phyloP scores from a whole-genome alignment of 1,139 yeast genomes.

The Waltiozyma sp. region DNA sequence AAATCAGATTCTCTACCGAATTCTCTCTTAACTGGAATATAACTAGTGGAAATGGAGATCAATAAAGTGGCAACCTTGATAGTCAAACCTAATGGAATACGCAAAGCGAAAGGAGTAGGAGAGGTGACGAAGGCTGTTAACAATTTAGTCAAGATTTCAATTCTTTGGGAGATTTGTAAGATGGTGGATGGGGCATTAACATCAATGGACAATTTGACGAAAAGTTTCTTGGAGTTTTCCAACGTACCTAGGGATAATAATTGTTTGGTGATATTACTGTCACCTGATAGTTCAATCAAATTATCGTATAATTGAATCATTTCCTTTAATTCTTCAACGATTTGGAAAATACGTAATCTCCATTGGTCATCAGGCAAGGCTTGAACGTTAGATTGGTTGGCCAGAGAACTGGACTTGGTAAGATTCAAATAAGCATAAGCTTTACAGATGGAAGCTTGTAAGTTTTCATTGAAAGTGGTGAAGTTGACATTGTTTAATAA shows the following conservation, averaged over 20 bases:
- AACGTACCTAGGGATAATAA: constrained; percentile 23
- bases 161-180: constrained; percentile 37
- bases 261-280: constrained; percentile 31
- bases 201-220: constrained; percentile 44
- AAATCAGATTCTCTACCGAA: constrained; percentile 39
- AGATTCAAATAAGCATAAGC: constrained; percentile 54
- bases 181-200: constrained; percentile 37
- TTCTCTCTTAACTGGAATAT: constrained; percentile 45
- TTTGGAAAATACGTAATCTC: constrained; percentile 30
- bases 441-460: constrained; percentile 34
- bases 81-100: constrained; percentile 46
- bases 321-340: constrained; percentile 39
- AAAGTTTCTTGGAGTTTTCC: constrained; percentile 21
- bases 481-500: constrained; percentile 24
- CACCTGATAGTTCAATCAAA: constrained; percentile 46
- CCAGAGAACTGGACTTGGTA: constrained; percentile 33
- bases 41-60: constrained; percentile 41
- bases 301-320: constrained; percentile 44
- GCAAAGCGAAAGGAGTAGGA: constrained; percentile 36
- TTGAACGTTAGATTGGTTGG: constrained; percentile 20
- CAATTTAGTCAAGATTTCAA: constrained; percentile 34
- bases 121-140: constrained; percentile 33
- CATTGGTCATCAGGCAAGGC: constrained; percentile 33
- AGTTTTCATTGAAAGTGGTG: constrained; percentile 3
- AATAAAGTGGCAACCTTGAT: constrained; percentile 39